Evolutionary conservation across 139 green algal species (phyloP), one percentile per base, ranked within the genome.

Genomic region (Diplosphaera chodatii): DNA sequence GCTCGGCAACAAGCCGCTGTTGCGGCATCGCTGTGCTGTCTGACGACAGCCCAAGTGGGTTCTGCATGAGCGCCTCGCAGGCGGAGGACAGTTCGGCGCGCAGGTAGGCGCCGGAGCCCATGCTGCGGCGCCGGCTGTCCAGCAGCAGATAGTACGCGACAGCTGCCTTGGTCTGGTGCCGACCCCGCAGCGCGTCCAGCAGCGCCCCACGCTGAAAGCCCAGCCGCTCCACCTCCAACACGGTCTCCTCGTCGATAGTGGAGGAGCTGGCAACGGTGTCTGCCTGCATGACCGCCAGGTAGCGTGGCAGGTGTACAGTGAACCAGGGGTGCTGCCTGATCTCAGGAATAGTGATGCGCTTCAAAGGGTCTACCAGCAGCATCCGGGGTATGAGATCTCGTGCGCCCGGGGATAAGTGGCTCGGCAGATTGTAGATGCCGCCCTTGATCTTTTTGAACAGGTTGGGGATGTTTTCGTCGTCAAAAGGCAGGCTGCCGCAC

Each of bases 361-460:
- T 98, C 29, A 99, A 85, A 0, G 95, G 96, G 79, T 99, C 93
- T 4, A 99, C 95, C 48, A 99, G 82, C 32, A 99, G 86, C 96
- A 99, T 99, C 68, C 92, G 89, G 1, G 93, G 91, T 72, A 99
- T 99, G 22, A 99, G 87, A 75, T 99, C 96, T 29, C 94, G 83
- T 15, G 95, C 93, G 1, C 93, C 91, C 66, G 88, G 80, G 3
- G 88, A 96, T 32, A 99, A 86, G 83, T 99, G 91, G 40, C 73
- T 91, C 29, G 95, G 95, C 73, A 99, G 87, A 34, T 92, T 96
- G 85, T 98, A 99, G 64, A 98, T 97, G 56, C 90, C 90, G 29
- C 74, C 88, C 84, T 99, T 99, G 84, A 99, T 99, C 82, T 99
- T 99, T 74, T 97, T 98, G 84, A 99, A 99, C 62, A 99, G 90